Evolutionary conservation across 1,284 basidiomycete genomes (phyloP), one percentile per base, ranked within the genome.

Genomic region (Chondrostereum purpureum): DNA sequence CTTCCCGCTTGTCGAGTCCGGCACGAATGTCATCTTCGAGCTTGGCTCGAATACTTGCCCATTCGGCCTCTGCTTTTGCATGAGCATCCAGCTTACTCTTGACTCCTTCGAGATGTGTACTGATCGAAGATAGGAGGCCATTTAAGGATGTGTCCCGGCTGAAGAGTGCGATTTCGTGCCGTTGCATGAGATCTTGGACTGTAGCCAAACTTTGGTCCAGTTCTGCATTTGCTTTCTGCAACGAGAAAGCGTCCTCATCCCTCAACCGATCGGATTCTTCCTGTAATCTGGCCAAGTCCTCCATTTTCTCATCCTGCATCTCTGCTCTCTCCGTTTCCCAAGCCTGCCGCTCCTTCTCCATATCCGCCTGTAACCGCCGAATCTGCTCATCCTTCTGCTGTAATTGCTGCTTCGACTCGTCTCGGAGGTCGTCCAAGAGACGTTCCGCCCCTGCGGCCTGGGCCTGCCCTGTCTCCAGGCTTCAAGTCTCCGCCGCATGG

Each of bases 251-350:
- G 44, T 68, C 65, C 18, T 64, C 62, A 4, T 64, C 61, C 41
- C 64, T 58, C 14, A 62, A 50, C 18, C 55, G 58, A 40, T 75
- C 67, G 56, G 77, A 63, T 51, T 77, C 75, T 36, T 73, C 66
- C 51, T 70, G 67, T 20, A 72, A 48, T 36, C 62, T 54, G 20
- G 64, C 60, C 12, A 75, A 56, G 42, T 72, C 69, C 20, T 70
- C 69, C 54, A 77, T 64, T 45, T 68, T 69, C 51, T 76, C 73
- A 36, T 72, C 68, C 57, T 80, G 77, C 55, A 78, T 64, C 21
- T 61, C 57, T 37, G 68, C 65, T 50, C 71, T 69, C 55, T 83
- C 78, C 43, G 68, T 67, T 23, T 76, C 70, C 70, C 81, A 80
- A 20, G 68, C 62, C 18, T 62, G 66, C 27, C 80, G 66, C 57